Evolutionary conservation across 768 basidiomycete genomes (phyloP), one percentile per base, ranked within the genome.

Genomic region (Collybia nuda): DNA sequence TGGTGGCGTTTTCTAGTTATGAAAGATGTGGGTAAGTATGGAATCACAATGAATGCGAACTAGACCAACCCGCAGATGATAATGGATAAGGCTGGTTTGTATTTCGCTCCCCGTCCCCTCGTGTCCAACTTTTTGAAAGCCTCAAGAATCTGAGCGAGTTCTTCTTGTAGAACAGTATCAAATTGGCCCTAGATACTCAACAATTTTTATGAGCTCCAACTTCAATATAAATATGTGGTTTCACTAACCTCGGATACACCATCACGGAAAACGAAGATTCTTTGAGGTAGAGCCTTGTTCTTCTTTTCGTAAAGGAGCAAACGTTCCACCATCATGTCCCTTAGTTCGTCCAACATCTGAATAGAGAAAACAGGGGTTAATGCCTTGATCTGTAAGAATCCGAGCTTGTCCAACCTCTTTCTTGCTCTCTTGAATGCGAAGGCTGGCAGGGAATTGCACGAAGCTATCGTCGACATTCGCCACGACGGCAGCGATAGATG

Each of bases 401-500:
- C 38, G 17, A 19, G 22, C 8, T 7, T 8, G 12, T 47, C 55
- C 12, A 28, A 72, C 76, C 67, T 78, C 76, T 61, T 77, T 67
- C 54, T 77, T 81, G 17, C 75, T 69, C 60, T 78, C 66, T 59
- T 93, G 91, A 9, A 90, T 75, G 23, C 79, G 62, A 55, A 93
- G 44, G 56, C 86, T 88, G 0, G 84, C 88, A 0, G 91, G 90
- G 66, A 84, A 92, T 53, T 91, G 88, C 0, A 82, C 85, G 56
- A 89, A 91, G 2, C 72, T 66, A 21, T 72, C 69, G 59, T 93
- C 89, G 1, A 82, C 71, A 51, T 82, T 92, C 0, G 86, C 90
- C 2, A 93, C 91, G 8, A 93, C 85, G 0, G 89, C 90, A 0
- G 88, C 88, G 39, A 93, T 86, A 0, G 88, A 90, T 2, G 91